Evolutionary conservation across 1,284 basidiomycete genomes (phyloP).

Genomic region (Golubevia pallescens): DNA sequence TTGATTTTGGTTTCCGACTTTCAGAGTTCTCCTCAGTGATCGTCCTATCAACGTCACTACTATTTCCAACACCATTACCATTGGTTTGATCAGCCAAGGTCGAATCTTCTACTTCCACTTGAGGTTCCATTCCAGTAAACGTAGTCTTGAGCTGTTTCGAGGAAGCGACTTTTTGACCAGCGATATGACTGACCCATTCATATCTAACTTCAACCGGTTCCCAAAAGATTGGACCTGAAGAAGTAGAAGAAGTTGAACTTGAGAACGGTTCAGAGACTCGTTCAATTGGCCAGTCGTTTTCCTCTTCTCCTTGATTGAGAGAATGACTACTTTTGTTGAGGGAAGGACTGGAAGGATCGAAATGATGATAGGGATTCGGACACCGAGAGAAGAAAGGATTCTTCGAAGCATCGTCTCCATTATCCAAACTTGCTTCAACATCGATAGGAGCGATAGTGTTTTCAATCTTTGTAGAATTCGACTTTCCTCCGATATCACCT

Average conservation of each 20-base stretch:
- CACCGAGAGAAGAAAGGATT: conserved; percentile 50
- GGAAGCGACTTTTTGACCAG: conserved; percentile 35
- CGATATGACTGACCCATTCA: conserved; percentile 59
- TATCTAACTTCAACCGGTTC: conserved; percentile 32
- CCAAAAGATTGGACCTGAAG: conserved; percentile 32
- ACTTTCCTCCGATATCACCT: neutral
- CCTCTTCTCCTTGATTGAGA: neutral
- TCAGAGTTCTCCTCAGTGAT: neutral
- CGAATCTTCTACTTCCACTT: neutral
- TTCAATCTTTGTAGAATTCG: neutral
- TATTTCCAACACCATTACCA: neutral
- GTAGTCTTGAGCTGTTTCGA: neutral
- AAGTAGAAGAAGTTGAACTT: neutral
- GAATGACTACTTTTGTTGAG: conserved; percentile 1
- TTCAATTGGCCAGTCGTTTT: neutral
- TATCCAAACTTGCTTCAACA: conserved; percentile 16
- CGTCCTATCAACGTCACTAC: neutral
- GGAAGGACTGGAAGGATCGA: conserved; percentile 14
- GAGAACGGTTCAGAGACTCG: neutral
- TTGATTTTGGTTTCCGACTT: neutral
- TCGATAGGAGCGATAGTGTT: neutral
- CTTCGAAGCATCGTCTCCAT: conserved; percentile 34
- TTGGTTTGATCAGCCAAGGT: neutral
- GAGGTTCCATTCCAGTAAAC: neutral
- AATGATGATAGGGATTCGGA: conserved; percentile 32